Percentiles rank a stretch among this genome's conserved stretches.
These are phyloP conservation scores for Spirogloea muscicola DNA, from an alignment of 139 green algal species.

Conservation along the genomic window DNA sequence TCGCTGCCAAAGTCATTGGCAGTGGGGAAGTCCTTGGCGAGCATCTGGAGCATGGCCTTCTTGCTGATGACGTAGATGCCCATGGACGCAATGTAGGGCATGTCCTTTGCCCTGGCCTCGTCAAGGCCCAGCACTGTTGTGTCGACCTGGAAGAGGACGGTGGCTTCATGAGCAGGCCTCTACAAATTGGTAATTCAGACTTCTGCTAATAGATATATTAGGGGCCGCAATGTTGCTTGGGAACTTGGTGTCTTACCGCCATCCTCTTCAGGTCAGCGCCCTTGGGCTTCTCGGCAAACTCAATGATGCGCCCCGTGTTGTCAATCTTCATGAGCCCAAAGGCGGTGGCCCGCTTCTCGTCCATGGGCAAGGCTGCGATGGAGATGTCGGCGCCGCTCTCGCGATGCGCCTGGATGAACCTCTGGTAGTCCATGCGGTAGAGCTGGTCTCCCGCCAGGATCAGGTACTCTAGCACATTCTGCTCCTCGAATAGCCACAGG, in stretches of 20 bases:
- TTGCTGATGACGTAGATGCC: constrained; percentile 89
- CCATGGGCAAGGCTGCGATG: constrained; percentile 89
- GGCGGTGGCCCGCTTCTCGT: constrained; percentile 76
- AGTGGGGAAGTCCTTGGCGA: constrained; percentile 61
- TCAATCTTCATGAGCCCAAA: constrained; percentile 99
- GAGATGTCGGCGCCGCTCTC: constrained; percentile 87
- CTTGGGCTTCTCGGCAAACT: constrained; percentile 98
- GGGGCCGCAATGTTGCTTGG: neutral
- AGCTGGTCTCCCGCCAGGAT: constrained; percentile 98
- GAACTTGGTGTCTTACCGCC: constrained; percentile 63
- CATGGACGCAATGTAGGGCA: constrained; percentile 99
- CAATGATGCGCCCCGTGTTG: constrained; percentile 71
- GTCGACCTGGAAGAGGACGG: constrained; percentile 80
- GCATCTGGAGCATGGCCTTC: constrained; percentile 58
- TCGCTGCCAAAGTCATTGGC: constrained; percentile 81
- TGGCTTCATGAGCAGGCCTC: too few species aligned
- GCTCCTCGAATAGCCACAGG: constrained; percentile 68
- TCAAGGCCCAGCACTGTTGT: constrained; percentile 92
- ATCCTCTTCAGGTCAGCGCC: constrained; percentile 85
- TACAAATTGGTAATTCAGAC: too few species aligned
- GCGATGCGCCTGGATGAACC: constrained; percentile 88
- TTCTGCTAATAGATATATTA: too few species aligned
- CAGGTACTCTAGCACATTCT: constrained; percentile 86
- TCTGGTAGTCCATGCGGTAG: constrained; percentile 98
- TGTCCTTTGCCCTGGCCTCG: constrained; percentile 66